Evolutionary conservation across 805 yeast species (phyloP).

Genomic region (Barnettozyma botsteinii): DNA sequence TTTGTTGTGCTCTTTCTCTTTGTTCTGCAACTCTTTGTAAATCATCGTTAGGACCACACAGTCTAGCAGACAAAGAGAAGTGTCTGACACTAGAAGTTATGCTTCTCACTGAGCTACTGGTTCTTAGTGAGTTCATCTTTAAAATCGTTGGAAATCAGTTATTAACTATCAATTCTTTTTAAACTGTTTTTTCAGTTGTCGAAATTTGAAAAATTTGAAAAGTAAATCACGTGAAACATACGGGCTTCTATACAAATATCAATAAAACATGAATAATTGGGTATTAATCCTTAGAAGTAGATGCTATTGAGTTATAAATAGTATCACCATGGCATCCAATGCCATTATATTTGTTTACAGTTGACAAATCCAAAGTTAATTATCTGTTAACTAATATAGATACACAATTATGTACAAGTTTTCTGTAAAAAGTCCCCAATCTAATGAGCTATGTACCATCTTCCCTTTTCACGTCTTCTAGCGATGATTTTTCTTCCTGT

Average conservation of each 20-base stretch:
- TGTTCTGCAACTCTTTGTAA: conserved; percentile 25
- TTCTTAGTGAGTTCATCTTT: conserved; percentile 2
- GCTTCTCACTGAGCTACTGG: not conserved
- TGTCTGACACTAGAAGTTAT: conserved; percentile 5
- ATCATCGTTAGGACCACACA: conserved; percentile 24
- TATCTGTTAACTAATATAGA: not conserved
- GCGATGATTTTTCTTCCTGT: conserved; percentile 74
- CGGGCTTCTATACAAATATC: not conserved
- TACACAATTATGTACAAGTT: not conserved
- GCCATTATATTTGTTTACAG: not conserved
- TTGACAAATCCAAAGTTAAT: too few species aligned
- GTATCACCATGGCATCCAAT: too few species aligned
- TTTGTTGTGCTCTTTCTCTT: conserved; percentile 24
- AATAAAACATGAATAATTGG: not conserved
- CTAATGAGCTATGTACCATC: conserved; percentile 87
- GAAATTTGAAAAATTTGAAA: not conserved
- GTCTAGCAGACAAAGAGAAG: conserved; percentile 12
- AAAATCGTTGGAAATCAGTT: not conserved
- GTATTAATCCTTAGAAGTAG: too few species aligned
- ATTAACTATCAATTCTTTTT: too few species aligned
- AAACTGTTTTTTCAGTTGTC: not conserved
- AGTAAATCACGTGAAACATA: not conserved
- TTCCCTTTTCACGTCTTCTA: conserved; percentile 79
- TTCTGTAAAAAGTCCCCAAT: too few species aligned
- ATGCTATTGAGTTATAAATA: too few species aligned